These are phyloP conservation scores for Prunella vulgaris DNA, from an alignment of 257 asterid genomes.

Conservation along the genomic window DNA sequence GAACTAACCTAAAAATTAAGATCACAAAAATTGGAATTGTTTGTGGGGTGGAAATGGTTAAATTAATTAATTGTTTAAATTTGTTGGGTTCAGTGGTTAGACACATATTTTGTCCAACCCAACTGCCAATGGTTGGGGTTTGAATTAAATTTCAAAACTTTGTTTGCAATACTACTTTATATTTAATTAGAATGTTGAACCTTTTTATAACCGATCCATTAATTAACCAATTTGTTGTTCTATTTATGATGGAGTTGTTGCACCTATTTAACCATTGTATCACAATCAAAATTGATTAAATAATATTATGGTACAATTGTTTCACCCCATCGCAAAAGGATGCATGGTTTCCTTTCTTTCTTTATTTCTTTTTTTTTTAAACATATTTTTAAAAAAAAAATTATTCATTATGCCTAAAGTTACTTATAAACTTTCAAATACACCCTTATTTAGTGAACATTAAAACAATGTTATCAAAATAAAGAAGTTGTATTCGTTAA, in stretches of 20 bases:
- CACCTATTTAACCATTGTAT: background rate
- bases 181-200: background rate
- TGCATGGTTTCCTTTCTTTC: too few relatives aligned
- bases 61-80: background rate
- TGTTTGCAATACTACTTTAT: background rate
- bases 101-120: slow-evolving; percentile 16
- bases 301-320: too few relatives aligned
- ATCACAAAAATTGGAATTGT: too few relatives aligned
- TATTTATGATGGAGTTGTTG: background rate
- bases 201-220: background rate
- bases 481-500: too few relatives aligned
- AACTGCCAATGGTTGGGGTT: slow-evolving; percentile 22
- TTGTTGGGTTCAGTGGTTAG: slow-evolving; percentile 23
- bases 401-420: too few relatives aligned
- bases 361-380: too few relatives aligned
- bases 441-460: too few relatives aligned
- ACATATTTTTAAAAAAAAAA: too few relatives aligned
- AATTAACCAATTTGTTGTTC: background rate
- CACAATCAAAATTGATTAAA: background rate
- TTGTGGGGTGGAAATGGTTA: background rate
- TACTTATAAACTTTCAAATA: too few relatives aligned
- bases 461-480: too few relatives aligned
- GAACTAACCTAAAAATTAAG: too few relatives aligned
- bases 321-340: too few relatives aligned
- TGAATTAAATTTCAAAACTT: slow-evolving; percentile 9